Conservation (phyloP, 2,329 filamentous ascomycete genomes). For the Aspergillus hortae region DNA sequence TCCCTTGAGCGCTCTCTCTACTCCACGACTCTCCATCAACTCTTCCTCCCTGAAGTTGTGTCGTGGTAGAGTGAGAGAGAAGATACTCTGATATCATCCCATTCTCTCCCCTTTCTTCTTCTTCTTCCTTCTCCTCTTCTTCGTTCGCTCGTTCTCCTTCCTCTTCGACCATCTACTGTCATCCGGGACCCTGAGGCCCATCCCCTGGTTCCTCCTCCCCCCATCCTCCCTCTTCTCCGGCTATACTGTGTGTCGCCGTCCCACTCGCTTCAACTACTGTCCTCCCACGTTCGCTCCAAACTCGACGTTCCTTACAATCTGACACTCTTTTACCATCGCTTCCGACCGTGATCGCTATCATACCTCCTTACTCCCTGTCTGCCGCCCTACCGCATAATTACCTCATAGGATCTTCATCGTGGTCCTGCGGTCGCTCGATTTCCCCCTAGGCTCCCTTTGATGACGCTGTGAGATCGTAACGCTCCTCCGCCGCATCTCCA, state of each 20-base stretch:
- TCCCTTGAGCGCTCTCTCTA: slow-evolving; percentile 12
- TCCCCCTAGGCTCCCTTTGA: slow-evolving; percentile 13
- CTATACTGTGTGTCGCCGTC: slow-evolving; percentile 33
- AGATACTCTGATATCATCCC: neutral
- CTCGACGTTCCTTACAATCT: slow-evolving; percentile 11
- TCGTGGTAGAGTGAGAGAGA: too few species aligned
- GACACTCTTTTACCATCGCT: slow-evolving; percentile 10
- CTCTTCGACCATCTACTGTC: slow-evolving; percentile 3
- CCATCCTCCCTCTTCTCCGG: slow-evolving; percentile 14
- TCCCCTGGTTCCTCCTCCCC: slow-evolving; percentile 2
- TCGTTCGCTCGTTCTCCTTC: slow-evolving; percentile 7
- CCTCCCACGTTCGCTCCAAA: slow-evolving; percentile 8
- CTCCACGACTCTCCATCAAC: neutral
- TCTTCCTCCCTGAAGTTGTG: neutral
- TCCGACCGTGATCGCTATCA: slow-evolving; percentile 12
- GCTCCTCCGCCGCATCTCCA: slow-evolving; percentile 9
- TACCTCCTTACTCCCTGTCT: slow-evolving; percentile 7
- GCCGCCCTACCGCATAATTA: slow-evolving; percentile 9
- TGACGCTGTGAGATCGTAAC: slow-evolving; percentile 20
- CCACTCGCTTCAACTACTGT: slow-evolving; percentile 24
- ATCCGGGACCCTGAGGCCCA: slow-evolving; percentile 1
- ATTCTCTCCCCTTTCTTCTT: slow-evolving; percentile 7
- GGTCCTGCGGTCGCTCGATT: slow-evolving; percentile 16
- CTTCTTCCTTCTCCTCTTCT: slow-evolving; percentile 4
- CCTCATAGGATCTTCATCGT: slow-evolving; percentile 2